phyloP scores from a whole-genome alignment of 2,329 filamentous ascomycete species.

The Aciculosporium take region DNA sequence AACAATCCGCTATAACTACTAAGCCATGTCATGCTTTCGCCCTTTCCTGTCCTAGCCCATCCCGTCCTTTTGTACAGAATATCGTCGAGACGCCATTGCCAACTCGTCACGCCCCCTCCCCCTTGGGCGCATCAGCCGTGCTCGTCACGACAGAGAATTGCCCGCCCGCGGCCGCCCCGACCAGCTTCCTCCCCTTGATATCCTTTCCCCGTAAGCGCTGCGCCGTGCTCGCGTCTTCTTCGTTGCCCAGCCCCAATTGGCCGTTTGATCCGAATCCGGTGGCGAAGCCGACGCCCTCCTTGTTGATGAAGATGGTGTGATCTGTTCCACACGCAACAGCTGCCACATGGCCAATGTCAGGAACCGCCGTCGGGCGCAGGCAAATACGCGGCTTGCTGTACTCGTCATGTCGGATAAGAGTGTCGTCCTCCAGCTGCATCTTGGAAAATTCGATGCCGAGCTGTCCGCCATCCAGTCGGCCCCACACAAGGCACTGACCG shows the following conservation, averaged over 20 bases:
- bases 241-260: constrained; percentile 62
- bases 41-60: neutral
- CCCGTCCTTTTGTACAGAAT: neutral
- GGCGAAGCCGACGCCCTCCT: constrained; percentile 56
- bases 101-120: neutral
- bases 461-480: constrained; percentile 38
- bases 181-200: constrained; percentile 57
- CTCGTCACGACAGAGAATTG: constrained; percentile 60
- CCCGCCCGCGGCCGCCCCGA: constrained; percentile 73
- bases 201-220: constrained; percentile 77
- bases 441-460: constrained; percentile 37
- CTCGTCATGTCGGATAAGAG: constrained; percentile 48
- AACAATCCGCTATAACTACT: no score
- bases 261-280: constrained; percentile 75
- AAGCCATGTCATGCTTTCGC: neutral
- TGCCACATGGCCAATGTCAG: constrained; percentile 37
- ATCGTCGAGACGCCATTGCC: neutral
- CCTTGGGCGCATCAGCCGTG: constrained; percentile 12
- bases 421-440: constrained; percentile 26
- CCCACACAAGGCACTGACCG: constrained; percentile 46
- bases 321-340: constrained; percentile 52
- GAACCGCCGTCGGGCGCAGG: constrained; percentile 3
- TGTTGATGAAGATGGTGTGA: constrained; percentile 58
- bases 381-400: constrained; percentile 38
- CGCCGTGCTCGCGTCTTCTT: constrained; percentile 66